Base-by-base conservation (phyloP, 2,329 filamentous ascomycete genomes). In the Epichloe hybrida region DNA sequence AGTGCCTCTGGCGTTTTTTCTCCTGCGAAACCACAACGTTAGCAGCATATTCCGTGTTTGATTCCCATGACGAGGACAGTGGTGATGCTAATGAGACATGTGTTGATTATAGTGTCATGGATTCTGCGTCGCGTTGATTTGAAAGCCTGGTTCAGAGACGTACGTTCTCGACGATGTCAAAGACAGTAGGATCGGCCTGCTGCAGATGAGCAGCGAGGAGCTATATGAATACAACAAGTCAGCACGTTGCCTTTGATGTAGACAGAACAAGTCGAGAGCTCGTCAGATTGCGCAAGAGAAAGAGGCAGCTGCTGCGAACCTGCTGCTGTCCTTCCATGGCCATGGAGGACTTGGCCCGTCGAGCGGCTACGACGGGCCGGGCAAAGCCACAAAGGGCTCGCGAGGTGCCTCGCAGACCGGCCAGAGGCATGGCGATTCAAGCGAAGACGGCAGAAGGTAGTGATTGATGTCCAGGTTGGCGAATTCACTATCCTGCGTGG, bases 1-100 rank as follows among this genome's bases (percentile, higher is more conserved):
- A 98, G 69, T 97, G 89, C 70, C 95, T 95, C 70, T 98, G 93
- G 59, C 93, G 81, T 59, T 79, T 79, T 80, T 97, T 97, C 75
- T 98, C 93, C 88, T 95, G 37, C 5, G 17, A n/a, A 23, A 4
- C 23, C 40, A 36, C 23, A 20, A 13, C 5, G 12, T 42, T 20
- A 34, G 35, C 34, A 20, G 36, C 12, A 20, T 48, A 3, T n/a
- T 34, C 15, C 7, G 9, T 15, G 23, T 12, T 44, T 41, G 39
- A 12, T 41, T 41, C 17, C 17, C n/a, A 7, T 8, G 12, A 0
- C 1, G 4, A 38, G 12, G 36, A 38, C 36, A 38, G 12, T 13
- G 36, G 2, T 2, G 13, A 21, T 9, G n/a, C 17, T 0, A 39
- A 9, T n/a, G 38, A 39, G 17, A 39, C 38, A 39, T 39, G n/a